These are phyloP conservation scores for Ophryocystis elektroscirrha DNA, from an alignment of 169 alveolate species.

Conservation along the genomic window DNA sequence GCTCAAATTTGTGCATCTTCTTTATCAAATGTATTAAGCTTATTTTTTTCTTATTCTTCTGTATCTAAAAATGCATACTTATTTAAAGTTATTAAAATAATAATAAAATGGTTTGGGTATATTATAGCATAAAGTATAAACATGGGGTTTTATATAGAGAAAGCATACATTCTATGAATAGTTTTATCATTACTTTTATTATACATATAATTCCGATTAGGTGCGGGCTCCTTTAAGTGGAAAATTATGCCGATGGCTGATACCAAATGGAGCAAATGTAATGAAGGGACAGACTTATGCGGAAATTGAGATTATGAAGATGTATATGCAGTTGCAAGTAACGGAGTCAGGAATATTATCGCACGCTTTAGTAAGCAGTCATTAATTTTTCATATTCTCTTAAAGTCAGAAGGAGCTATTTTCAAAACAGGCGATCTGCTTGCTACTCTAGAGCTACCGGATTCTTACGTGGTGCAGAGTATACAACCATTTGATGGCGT, in stretches of 20 bases:
- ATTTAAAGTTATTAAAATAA: slow-evolving; percentile 15
- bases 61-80: no score
- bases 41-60: no score
- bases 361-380: no score
- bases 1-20: no score
- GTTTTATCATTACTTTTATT: slow-evolving; percentile 8
- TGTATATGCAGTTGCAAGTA: slow-evolving; percentile 37
- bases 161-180: slow-evolving; percentile 16
- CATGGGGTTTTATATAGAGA: slow-evolving; percentile 6
- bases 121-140: slow-evolving; percentile 11
- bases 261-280: slow-evolving; percentile 30
- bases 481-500: slow-evolving; percentile 1
- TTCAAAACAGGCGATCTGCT: slow-evolving; percentile 38
- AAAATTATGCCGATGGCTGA: slow-evolving; percentile 28
- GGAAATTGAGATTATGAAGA: slow-evolving; percentile 52
- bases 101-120: slow-evolving; percentile 18
- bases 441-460: slow-evolving; percentile 16
- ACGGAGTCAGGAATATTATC: slow-evolving; percentile 35
- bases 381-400: background rate
- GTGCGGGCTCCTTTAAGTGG: slow-evolving; percentile 9
- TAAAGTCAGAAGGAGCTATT: slow-evolving; percentile 36
- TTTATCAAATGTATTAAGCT: no score
- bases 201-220: slow-evolving; percentile 9
- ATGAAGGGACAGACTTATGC: slow-evolving; percentile 37
- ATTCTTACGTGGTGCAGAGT: slow-evolving; percentile 3